Evolutionary conservation across 495 filamentous ascomycete genomes (phyloP), one percentile per base, ranked within the genome.

Genomic region (Daldinia concentrica): DNA sequence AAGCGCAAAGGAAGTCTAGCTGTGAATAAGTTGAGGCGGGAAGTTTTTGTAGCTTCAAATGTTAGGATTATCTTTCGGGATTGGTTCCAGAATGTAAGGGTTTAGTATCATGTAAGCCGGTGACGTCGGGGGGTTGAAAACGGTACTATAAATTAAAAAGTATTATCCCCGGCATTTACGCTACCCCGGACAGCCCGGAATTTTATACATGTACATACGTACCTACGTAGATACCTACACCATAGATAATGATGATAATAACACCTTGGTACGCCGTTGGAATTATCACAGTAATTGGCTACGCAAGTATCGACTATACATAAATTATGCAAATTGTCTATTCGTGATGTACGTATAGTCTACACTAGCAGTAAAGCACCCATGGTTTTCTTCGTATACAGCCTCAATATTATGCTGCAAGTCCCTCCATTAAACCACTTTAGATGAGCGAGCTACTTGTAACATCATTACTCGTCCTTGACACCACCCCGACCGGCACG

Each of bases 401-500:
- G 12, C 34, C 27, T 55, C 45, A 54, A 58, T 4, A 48, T 45
- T 12, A 61, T 51, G 54, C 43, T 36, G 56, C n/a, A 58, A 30
- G 19, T 27, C 43, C 57, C 50, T 56, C 22, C 43, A 48, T 48
- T 54, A 30, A 30, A 22, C 51, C 26, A 36, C 36, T 54, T 36
- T 15, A 71, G 11, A 39, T 43, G n/a, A n/a, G 14, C 14, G 11
- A 60, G 30, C 12, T 8, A 12, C 32, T 4, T 19, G 6, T 22
- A 32, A 12, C 26, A 26, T n/a, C 52, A 83, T 78, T 93, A 97
- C 84, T 97, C 93, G 82, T 97, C 93, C 88, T 97, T 97, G 73
- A 88, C 91, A 79, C 93, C 93, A 61, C 93, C 93, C 54, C 90
- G 89, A 72, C 91, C 93, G 72, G 92, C 90, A 82, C 90, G 91